Evolutionary conservation across 2,329 filamentous ascomycete genomes (phyloP).

Genomic region (Periconia sp.): DNA sequence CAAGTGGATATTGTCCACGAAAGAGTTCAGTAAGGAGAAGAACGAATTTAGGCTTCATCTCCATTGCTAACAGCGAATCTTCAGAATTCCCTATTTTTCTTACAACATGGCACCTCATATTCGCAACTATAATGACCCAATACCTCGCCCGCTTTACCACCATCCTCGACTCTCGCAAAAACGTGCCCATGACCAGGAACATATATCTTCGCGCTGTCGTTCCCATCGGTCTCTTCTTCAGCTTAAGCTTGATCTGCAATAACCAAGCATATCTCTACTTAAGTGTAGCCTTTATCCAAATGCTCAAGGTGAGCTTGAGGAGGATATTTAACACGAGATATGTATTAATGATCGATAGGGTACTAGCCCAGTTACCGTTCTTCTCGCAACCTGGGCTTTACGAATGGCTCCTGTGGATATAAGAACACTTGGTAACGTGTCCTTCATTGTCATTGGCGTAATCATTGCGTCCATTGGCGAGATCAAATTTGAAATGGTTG

Average conservation of each 20-base stretch:
- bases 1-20: conserved; percentile 93
- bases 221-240: conserved; percentile 95
- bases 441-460: conserved; percentile 92
- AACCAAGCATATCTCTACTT: conserved; percentile 96
- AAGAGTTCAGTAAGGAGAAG: conserved; percentile 76
- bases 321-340: conserved; percentile 7
- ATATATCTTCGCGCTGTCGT: conserved; percentile 93
- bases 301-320: conserved; percentile 78
- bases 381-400: conserved; percentile 87
- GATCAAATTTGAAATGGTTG: conserved; percentile 86
- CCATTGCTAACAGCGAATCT: conserved; percentile 34
- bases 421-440: conserved; percentile 90
- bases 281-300: conserved; percentile 96
- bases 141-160: conserved; percentile 87
- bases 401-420: conserved; percentile 83
- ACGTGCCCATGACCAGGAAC: conserved; percentile 94
- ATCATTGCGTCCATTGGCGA: conserved; percentile 94
- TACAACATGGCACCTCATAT: conserved; percentile 87
- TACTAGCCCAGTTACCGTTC: conserved; percentile 90
- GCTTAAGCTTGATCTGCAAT: conserved; percentile 92
- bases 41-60: conserved; percentile 4
- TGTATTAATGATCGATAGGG: conserved; percentile 61
- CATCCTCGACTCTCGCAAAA: conserved; percentile 91
- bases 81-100: conserved; percentile 70
- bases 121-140: conserved; percentile 94